A percentile compares a stretch with the other conserved stretches of the same genome.
Evolutionary conservation across 345 rosid genomes (phyloP).

Genomic region (Crucihimalaya himalaica): DNA sequence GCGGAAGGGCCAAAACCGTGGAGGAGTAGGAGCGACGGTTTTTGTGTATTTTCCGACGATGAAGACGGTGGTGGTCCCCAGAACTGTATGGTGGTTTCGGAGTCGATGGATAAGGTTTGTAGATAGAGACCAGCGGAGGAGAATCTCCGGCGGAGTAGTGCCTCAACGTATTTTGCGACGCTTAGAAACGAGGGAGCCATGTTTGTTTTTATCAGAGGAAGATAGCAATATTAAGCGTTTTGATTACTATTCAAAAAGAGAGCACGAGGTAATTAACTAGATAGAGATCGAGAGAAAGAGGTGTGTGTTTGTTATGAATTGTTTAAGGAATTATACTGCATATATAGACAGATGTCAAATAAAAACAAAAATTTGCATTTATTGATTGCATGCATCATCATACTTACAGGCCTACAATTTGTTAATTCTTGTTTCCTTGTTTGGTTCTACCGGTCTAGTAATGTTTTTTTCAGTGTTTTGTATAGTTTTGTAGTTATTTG

Average conservation of each 20-base stretch:
- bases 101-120: conserved; percentile 46
- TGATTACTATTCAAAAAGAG: neutral
- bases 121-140: conserved; percentile 59
- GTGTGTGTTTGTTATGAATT: neutral
- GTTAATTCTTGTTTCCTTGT: neutral
- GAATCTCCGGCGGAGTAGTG: conserved; percentile 66
- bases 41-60: conserved; percentile 1
- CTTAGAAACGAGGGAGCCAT: conserved; percentile 64
- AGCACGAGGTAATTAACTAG: neutral
- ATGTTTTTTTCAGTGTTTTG: neutral
- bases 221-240: neutral
- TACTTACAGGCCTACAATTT: neutral
- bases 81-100: conserved; percentile 62
- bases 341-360: neutral
- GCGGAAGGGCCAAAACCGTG: conserved; percentile 90
- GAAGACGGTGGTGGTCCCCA: conserved; percentile 58
- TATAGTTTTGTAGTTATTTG: conserved; percentile 13
- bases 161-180: conserved; percentile 50
- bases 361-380: neutral
- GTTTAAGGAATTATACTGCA: neutral
- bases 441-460: neutral
- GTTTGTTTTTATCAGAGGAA: neutral
- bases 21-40: conserved; percentile 61
- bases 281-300: neutral
- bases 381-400: neutral